phyloP scores from a whole-genome alignment of 2,329 filamentous ascomycete species.

The Exophiala aquamarina region DNA sequence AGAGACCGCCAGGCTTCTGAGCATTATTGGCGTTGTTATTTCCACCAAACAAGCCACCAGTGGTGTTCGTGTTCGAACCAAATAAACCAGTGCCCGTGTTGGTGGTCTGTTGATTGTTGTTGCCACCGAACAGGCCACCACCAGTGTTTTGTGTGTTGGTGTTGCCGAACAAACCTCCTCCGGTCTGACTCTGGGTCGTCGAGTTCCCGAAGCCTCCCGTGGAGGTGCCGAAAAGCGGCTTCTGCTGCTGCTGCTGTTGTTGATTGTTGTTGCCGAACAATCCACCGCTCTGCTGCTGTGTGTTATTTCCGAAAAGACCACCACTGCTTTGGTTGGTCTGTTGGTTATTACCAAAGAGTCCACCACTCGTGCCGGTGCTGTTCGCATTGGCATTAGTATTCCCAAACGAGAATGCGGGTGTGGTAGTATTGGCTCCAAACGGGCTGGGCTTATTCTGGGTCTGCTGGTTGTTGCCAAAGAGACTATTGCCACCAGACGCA shows the following conservation, averaged over 20 bases:
- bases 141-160: conserved; percentile 20
- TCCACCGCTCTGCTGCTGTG: conserved; percentile 38
- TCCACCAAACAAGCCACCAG: conserved; percentile 41
- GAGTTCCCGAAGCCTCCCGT: conserved; percentile 42
- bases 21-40: conserved; percentile 51
- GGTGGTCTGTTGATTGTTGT: conserved; percentile 25
- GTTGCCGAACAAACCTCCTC: conserved; percentile 49
- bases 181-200: conserved; percentile 42
- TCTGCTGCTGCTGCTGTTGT: conserved; percentile 24
- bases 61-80: conserved; percentile 28
- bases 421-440: conserved; percentile 42
- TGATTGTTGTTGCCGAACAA: conserved; percentile 43
- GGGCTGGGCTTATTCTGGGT: conserved; percentile 41
- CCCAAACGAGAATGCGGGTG: conserved; percentile 35
- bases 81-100: conserved; percentile 39
- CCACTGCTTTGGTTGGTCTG: conserved; percentile 39
- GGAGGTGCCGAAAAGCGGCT: conserved; percentile 29
- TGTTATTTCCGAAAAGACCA: conserved; percentile 42
- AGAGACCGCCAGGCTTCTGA: conserved; percentile 47
- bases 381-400: conserved; percentile 29
- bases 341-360: conserved; percentile 27
- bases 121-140: conserved; percentile 22
- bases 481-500: conserved; percentile 43
- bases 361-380: conserved; percentile 29
- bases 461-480: conserved; percentile 45